Percentiles rank a stretch among this genome's conserved stretches.
phyloP scores from a whole-genome alignment of 352 stramenopile species.

The Phytophthora rubi region DNA sequence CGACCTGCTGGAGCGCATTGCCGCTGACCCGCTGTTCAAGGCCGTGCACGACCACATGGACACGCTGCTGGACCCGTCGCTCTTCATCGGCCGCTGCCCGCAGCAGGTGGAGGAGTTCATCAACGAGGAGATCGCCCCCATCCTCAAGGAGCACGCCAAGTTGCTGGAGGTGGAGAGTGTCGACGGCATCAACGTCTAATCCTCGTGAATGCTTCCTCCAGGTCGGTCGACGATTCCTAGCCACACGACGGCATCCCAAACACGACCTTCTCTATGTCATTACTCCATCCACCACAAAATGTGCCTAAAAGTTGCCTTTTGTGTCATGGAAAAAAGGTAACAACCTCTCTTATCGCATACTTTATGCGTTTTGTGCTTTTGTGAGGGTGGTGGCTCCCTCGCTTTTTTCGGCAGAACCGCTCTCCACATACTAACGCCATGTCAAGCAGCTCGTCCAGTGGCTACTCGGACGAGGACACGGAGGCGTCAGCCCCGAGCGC shows the following conservation, averaged over 20 bases:
- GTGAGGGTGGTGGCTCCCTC: conserved; percentile 9
- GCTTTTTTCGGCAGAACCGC: conserved; percentile 21
- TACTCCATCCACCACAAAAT: no score
- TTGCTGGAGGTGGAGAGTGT: conserved; percentile 93
- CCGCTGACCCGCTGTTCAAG: conserved; percentile 93
- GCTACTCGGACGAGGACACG: conserved; percentile 45
- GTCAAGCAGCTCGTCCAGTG: conserved; percentile 58
- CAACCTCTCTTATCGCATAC: not conserved
- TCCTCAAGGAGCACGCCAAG: conserved; percentile 91
- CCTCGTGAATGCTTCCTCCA: no score
- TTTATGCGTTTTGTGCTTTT: not conserved
- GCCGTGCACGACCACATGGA: conserved; percentile 96
- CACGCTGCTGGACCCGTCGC: conserved; percentile 94
- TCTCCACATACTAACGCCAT: conserved; percentile 41
- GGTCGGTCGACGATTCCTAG: not conserved
- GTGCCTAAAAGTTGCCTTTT: not conserved
- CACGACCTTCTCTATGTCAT: conserved; percentile 8
- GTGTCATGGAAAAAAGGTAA: not conserved
- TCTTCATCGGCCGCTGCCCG: conserved; percentile 97
- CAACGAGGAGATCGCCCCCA: conserved; percentile 92
- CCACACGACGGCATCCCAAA: conserved; percentile 5
- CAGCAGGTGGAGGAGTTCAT: conserved; percentile 98
- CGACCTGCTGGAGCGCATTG: conserved; percentile 98
- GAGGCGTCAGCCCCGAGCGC: conserved; percentile 19
- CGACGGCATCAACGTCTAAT: conserved; percentile 97